phyloP scores from a whole-genome alignment of 2,329 filamentous ascomycete species.

The Trichoderma sp. region DNA sequence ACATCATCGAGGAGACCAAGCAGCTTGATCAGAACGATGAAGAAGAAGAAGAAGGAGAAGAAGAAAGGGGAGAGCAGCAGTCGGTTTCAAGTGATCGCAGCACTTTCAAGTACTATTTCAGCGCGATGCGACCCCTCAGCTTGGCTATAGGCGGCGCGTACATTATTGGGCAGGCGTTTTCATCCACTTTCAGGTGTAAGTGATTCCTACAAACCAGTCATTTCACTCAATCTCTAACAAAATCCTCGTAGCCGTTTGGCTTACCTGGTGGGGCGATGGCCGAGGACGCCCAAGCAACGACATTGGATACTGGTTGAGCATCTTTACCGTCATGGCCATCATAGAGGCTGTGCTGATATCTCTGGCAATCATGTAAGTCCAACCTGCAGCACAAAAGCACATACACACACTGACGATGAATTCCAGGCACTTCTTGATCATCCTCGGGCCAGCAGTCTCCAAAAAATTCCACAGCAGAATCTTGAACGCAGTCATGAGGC shows the following conservation, averaged over 20 bases:
- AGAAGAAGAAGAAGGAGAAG: background rate
- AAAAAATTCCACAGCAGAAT: slow-evolving; percentile 27
- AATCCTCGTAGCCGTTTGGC: slow-evolving; percentile 27
- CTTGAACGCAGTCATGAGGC: slow-evolving; percentile 29
- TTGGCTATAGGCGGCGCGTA: slow-evolving; percentile 22
- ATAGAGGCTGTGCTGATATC: slow-evolving; percentile 27
- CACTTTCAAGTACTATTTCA: slow-evolving; percentile 32
- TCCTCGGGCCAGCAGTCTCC: slow-evolving; percentile 28
- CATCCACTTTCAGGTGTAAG: slow-evolving; percentile 29
- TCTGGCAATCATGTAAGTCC: slow-evolving; percentile 29
- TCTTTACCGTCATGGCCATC: slow-evolving; percentile 27
- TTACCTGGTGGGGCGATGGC: slow-evolving; percentile 33
- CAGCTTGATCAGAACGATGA: background rate
- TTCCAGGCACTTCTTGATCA: slow-evolving; percentile 26
- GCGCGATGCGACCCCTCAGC: slow-evolving; percentile 24
- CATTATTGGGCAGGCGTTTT: slow-evolving; percentile 22
- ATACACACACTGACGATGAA: slow-evolving; percentile 8
- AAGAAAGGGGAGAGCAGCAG: background rate
- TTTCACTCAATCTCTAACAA: background rate
- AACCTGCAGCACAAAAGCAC: fast-evolving
- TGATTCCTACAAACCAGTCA: background rate
- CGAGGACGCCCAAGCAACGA: slow-evolving; percentile 27
- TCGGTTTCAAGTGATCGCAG: slow-evolving; percentile 25
- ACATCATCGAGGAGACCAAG: background rate
- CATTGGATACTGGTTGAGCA: slow-evolving; percentile 31